phyloP scores from a whole-genome alignment of 2,329 filamentous ascomycete species.

The Sarocladium oryzae region DNA sequence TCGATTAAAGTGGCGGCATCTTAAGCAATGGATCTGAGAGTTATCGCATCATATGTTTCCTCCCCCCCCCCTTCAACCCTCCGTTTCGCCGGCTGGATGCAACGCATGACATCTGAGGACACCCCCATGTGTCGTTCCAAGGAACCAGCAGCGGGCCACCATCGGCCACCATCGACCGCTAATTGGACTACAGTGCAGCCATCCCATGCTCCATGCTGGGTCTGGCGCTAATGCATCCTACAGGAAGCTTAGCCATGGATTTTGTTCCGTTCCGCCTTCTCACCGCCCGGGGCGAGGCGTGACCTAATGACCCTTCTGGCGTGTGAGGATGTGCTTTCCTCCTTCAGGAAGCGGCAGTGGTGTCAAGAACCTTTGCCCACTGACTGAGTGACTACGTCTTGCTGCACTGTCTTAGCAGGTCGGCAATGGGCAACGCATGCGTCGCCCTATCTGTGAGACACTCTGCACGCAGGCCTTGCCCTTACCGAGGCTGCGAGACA shows the following conservation, averaged over 20 bases:
- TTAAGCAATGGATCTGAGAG: no score
- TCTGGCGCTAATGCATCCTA: constrained; percentile 3
- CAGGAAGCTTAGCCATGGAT: background rate
- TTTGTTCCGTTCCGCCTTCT: no score
- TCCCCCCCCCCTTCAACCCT: background rate
- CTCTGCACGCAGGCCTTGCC: background rate
- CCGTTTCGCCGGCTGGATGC: background rate
- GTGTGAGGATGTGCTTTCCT: no score
- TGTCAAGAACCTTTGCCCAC: no score
- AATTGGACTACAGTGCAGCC: background rate
- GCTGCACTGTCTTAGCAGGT: no score
- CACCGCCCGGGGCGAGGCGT: no score
- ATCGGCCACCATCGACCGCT: background rate
- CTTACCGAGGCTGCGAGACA: background rate
- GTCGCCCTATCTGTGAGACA: background rate
- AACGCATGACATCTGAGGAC: background rate
- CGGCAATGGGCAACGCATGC: background rate
- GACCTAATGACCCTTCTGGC: no score
- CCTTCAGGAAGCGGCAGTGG: no score
- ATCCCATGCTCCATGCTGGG: background rate
- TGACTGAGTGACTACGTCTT: no score
- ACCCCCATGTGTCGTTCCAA: no score
- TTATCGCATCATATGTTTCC: background rate
- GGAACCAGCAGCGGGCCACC: no score
- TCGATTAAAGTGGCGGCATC: constrained; percentile 9